Evolutionary conservation across 306 rosid species (phyloP).

Genomic region (Prunus kanzakura): DNA sequence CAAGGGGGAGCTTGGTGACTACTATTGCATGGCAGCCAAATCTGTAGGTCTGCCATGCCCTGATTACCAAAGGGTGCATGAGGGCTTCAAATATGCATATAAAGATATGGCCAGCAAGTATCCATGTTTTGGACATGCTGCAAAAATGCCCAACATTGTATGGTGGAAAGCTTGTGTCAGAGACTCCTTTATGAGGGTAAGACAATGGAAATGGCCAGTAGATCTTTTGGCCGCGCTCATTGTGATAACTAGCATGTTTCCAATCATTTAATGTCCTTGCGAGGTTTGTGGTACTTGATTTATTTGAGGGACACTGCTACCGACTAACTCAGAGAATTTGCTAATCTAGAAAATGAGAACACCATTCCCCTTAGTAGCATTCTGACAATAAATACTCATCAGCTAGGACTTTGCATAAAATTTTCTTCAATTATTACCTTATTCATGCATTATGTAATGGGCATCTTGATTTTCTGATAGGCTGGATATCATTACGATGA

Average conservation of each 20-base stretch:
- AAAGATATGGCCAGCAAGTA: conserved; percentile 80
- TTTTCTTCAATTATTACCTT: neutral
- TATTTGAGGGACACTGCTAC: conserved; percentile 4
- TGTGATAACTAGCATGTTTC: conserved; percentile 12
- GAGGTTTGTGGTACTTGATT: neutral
- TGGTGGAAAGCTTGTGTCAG: conserved; percentile 98
- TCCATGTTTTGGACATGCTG: conserved; percentile 85
- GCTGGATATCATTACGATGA: conserved; percentile 94
- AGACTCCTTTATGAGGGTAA: conserved; percentile 87
- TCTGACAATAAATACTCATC: neutral
- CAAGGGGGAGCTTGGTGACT: conserved; percentile 97
- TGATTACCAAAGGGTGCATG: conserved; percentile 81
- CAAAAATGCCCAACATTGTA: conserved; percentile 78
- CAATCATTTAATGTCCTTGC: conserved; percentile 6
- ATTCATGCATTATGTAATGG: neutral
- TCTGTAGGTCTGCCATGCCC: conserved; percentile 90
- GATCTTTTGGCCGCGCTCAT: neutral
- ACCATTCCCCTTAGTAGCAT: neutral
- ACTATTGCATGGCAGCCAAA: conserved; percentile 98
- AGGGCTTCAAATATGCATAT: conserved; percentile 84
- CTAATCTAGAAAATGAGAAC: conserved; percentile 3
- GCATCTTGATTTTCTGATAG: conserved; percentile 46
- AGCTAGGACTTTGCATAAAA: neutral
- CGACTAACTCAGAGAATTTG: neutral
- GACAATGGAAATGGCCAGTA: conserved; percentile 26